Evolutionary conservation across 2,329 filamentous ascomycete genomes (phyloP), one percentile per base, ranked within the genome.

Genomic region (Neopestalotiopsis sp.): DNA sequence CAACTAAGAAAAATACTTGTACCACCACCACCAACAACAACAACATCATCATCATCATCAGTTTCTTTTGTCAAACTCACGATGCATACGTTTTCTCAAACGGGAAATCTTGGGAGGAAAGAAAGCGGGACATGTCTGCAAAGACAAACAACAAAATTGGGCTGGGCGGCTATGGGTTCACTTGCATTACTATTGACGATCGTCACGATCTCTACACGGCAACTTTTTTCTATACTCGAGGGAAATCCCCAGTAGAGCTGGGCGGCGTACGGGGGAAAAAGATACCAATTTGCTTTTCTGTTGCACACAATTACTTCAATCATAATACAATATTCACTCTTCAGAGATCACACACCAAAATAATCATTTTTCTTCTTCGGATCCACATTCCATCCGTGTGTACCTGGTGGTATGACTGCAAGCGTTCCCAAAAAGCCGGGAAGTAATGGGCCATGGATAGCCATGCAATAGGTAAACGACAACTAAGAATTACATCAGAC

Each of bases 251-350:
- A 20, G 49, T 12, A 38, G 34, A 38, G 34, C 13, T 49, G n/a
- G 61, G 63, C 17, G 63, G 63, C 34, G 63, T 57, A 65, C 30
- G 30, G 20, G 62, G 63, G 20, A 49, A 28, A 56, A 65, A 45
- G 63, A 65, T 65, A 65, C 63, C 63, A 65, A 34, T 65, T 65
- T 65, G 63, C 28, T 65, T 65, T 65, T 58, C 38, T 30, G 56
- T 9, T 65, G 17, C 17, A 56, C 10, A 65, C 62, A 65, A 56
- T 38, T 13, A 57, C 57, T 28, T 59, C 49, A 59, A 59, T 59
- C 57, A 34, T 59, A 59, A 28, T 53, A 53, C n/a, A 53, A 53
- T 53, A n/a, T 53, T 53, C 34, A 53, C 45, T 53, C 17, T 53
- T n/a, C 14, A 53, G 6, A 28, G 24, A 28, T 5, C 10, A 38